Evolutionary conservation across 108 stramenopile genomes (phyloP).

Genomic region (Cyclotella cryptica): DNA sequence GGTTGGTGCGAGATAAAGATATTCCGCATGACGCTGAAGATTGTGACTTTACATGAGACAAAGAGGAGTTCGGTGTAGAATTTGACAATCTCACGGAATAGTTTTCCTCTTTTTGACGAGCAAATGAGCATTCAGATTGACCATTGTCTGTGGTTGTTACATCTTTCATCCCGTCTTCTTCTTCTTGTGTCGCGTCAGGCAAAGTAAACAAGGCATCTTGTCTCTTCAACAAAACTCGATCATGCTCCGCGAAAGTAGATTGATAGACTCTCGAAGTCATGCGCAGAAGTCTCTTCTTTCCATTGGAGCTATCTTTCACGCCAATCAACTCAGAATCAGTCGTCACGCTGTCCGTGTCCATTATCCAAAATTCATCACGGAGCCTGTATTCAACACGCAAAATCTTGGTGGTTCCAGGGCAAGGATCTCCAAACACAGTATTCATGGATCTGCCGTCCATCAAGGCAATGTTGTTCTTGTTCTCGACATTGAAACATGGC

Average conservation of each 20-base stretch:
- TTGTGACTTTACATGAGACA: neutral
- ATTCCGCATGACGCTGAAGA: neutral
- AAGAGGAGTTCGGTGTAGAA: neutral
- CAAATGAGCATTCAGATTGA: too few relatives aligned
- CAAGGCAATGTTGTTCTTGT: slow-evolving; percentile 28
- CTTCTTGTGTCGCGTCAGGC: neutral
- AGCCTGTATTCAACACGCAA: slow-evolving; percentile 55
- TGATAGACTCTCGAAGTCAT: slow-evolving; percentile 52
- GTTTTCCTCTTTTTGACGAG: too few relatives aligned
- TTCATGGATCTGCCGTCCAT: slow-evolving; percentile 63
- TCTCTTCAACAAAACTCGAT: slow-evolving; percentile 53
- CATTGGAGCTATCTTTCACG: neutral
- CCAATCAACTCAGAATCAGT: neutral
- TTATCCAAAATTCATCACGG: slow-evolving; percentile 32
- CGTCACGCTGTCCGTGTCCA: neutral
- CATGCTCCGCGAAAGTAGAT: slow-evolving; percentile 70
- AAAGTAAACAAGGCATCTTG: slow-evolving; percentile 37
- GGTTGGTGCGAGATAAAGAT: slow-evolving; percentile 14
- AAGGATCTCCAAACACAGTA: slow-evolving; percentile 77
- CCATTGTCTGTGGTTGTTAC: neutral
- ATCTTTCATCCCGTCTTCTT: too few relatives aligned
- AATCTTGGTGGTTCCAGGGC: slow-evolving; percentile 69
- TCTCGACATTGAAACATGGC: neutral
- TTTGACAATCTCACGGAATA: too few relatives aligned
- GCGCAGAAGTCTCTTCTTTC: slow-evolving; percentile 6